Percentiles rank a stretch among this genome's conserved stretches.
Conservation (phyloP, 148 eudicot genomes). For the Chenopodium formosanum region DNA sequence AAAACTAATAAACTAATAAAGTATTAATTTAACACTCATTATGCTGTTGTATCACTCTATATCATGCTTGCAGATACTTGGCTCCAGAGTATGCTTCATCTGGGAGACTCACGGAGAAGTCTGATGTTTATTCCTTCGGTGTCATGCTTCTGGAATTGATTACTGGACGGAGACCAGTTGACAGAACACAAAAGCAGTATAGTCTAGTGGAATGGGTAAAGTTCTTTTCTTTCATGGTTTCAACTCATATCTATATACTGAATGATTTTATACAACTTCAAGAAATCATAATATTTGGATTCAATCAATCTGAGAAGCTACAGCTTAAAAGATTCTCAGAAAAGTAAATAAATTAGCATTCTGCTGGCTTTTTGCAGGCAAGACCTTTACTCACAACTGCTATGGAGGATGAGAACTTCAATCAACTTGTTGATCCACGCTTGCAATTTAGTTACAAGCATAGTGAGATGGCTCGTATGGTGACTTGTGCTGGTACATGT, state of each 20-base stretch:
- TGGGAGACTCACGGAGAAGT: slow-evolving; percentile 76
- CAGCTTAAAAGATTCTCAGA: background rate
- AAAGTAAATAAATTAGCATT: background rate
- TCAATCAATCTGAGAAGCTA: background rate
- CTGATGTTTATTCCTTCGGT: slow-evolving; percentile 89
- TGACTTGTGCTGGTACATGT: slow-evolving; percentile 87
- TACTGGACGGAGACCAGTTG: slow-evolving; percentile 81
- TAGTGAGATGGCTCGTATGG: slow-evolving; percentile 77
- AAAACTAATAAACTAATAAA: too few relatives aligned
- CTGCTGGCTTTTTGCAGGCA: slow-evolving; percentile 44
- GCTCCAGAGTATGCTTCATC: slow-evolving; percentile 87
- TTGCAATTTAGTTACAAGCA: slow-evolving; percentile 51
- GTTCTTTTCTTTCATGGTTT: background rate
- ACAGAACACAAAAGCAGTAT: slow-evolving; percentile 47
- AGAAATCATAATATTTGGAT: background rate
- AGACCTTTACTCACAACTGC: slow-evolving; percentile 76
- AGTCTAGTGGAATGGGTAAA: slow-evolving; percentile 86
- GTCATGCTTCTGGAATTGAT: slow-evolving; percentile 84
- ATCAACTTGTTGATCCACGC: slow-evolving; percentile 53
- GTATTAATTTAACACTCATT: background rate
- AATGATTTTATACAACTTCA: background rate
- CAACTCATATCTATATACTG: background rate
- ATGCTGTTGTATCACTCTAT: background rate
- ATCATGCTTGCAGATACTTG: slow-evolving; percentile 49
- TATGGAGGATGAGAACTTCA: slow-evolving; percentile 66